Conservation (phyloP, 495 filamentous ascomycete species). For the Lasiosphaeria ovina region DNA sequence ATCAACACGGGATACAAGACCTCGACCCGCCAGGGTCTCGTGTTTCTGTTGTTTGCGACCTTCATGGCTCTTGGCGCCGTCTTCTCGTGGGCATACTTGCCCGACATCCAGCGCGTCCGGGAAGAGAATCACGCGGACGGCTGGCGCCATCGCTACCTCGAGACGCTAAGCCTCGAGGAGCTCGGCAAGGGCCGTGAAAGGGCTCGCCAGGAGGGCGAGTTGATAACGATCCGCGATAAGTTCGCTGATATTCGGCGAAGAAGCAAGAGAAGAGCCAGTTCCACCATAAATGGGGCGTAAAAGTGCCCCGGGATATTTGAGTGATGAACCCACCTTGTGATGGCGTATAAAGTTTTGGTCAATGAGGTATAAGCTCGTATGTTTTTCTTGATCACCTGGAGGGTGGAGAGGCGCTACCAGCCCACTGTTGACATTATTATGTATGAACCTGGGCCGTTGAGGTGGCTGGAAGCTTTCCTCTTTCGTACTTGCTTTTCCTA, state of each 20-base stretch:
- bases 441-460: too few species aligned
- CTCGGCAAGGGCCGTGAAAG: conserved; percentile 30
- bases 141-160: conserved; percentile 11
- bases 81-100: conserved; percentile 37
- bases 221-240: conserved; percentile 29
- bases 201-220: conserved; percentile 28
- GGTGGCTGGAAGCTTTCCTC: too few species aligned
- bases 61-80: conserved; percentile 35
- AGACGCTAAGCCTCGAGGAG: conserved; percentile 34
- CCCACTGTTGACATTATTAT: too few species aligned
- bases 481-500: too few species aligned
- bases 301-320: too few species aligned
- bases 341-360: too few species aligned
- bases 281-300: too few species aligned
- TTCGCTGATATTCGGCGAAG: conserved; percentile 21
- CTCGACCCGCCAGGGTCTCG: conserved; percentile 29
- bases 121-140: conserved; percentile 16
- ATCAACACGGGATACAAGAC: conserved; percentile 33
- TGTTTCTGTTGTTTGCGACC: conserved; percentile 36
- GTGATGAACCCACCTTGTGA: too few species aligned
- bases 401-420: too few species aligned
- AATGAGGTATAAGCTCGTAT: too few species aligned
- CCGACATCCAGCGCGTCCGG: conserved; percentile 30
- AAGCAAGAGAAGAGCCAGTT: conserved; percentile 10
- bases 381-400: too few species aligned